Evolutionary conservation across 306 rosid genomes (phyloP).

Genomic region (Quercus engelmannii): DNA sequence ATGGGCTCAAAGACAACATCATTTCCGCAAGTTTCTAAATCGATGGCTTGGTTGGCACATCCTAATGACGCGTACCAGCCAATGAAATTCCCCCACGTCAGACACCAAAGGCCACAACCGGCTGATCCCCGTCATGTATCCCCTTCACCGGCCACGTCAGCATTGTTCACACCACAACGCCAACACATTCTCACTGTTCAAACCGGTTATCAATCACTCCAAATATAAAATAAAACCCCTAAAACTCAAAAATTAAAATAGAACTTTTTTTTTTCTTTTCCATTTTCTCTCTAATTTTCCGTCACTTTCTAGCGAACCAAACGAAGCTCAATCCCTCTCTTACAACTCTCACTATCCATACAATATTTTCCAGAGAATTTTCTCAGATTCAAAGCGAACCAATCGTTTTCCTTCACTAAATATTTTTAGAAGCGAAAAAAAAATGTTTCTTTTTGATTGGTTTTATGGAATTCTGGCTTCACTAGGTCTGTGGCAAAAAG

Average conservation of each 20-base stretch:
- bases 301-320: background rate
- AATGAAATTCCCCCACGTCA: constrained; percentile 40
- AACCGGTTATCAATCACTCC: constrained; percentile 23
- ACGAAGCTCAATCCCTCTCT: background rate
- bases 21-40: constrained; percentile 6
- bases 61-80: constrained; percentile 59
- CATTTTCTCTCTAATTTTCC: background rate
- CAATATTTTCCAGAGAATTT: background rate
- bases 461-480: constrained; percentile 73
- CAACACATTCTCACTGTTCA: constrained; percentile 23
- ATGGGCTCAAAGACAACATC: background rate
- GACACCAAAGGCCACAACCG: constrained; percentile 18
- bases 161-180: background rate
- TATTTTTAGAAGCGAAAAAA: background rate
- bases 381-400: background rate
- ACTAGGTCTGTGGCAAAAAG: constrained; percentile 77
- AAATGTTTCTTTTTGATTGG: constrained; percentile 81
- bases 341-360: background rate
- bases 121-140: constrained; percentile 15
- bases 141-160: background rate
- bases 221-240: background rate
- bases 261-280: background rate
- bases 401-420: background rate
- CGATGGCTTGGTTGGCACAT: background rate
- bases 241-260: background rate